Evolutionary conservation across 352 stramenopile genomes (phyloP).

Genomic region (Albugo laibachii): DNA sequence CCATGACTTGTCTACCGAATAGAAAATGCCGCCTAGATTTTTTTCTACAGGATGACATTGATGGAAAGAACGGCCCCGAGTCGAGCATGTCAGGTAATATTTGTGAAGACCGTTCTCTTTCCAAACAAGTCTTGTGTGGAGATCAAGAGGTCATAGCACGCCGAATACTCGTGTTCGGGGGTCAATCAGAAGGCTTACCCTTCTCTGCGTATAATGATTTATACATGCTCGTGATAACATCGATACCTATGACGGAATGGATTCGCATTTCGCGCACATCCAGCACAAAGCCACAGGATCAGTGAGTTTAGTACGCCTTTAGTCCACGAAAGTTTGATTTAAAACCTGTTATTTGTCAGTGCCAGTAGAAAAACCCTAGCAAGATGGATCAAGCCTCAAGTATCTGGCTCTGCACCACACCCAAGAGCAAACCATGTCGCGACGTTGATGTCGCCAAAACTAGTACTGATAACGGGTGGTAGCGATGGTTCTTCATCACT

Average conservation of each 20-base stretch:
- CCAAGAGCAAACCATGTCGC: too few relatives aligned
- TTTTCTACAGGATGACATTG: constrained; percentile 2
- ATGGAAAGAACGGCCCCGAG: background rate
- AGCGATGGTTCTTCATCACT: constrained; percentile 41
- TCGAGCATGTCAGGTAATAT: background rate
- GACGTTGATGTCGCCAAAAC: constrained; percentile 14
- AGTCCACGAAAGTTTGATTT: too few relatives aligned
- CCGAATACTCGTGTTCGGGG: constrained; percentile 41
- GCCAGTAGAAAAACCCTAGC: constrained; percentile 9
- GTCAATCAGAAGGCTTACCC: constrained; percentile 39
- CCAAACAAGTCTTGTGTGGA: background rate
- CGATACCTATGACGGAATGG: background rate
- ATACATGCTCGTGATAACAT: constrained; percentile 17
- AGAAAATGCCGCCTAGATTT: constrained; percentile 8
- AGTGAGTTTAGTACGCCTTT: too few relatives aligned
- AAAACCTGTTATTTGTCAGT: too few relatives aligned
- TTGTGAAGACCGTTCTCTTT: background rate
- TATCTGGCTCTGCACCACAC: constrained; percentile 14
- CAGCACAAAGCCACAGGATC: background rate
- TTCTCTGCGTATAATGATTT: constrained; percentile 52
- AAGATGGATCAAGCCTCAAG: constrained; percentile 16
- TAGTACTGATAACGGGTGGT: constrained; percentile 32
- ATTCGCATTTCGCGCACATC: background rate
- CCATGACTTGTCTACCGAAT: constrained; percentile 34
- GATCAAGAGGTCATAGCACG: constrained; percentile 13